These are phyloP conservation scores for Fusarium devonianum DNA, from an alignment of 2,329 filamentous ascomycete genomes.

Conservation along the genomic window DNA sequence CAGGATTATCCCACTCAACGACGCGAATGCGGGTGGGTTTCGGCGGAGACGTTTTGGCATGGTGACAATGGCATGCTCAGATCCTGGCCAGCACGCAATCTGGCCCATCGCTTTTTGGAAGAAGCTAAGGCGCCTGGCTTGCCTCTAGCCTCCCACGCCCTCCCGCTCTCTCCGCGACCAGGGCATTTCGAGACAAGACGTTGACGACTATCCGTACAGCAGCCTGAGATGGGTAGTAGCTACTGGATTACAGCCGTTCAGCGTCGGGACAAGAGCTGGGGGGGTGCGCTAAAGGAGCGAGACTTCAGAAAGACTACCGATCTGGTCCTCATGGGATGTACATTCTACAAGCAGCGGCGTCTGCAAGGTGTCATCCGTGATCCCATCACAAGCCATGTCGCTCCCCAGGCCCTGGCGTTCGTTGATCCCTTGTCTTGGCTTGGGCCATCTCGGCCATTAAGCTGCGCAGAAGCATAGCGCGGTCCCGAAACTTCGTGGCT, in stretches of 20 bases:
- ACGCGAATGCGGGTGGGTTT: slow-evolving; percentile 29
- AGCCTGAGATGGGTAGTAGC: background rate
- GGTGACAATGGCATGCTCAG: slow-evolving; percentile 39
- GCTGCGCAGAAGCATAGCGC: slow-evolving; percentile 1
- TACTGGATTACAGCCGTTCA: slow-evolving; percentile 14
- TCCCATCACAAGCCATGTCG: slow-evolving; percentile 4
- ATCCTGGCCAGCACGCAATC: slow-evolving; percentile 44
- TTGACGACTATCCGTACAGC: slow-evolving; percentile 1
- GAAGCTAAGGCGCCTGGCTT: background rate
- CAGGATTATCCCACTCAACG: slow-evolving; percentile 5
- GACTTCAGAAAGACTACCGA: slow-evolving; percentile 20
- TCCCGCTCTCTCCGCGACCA: slow-evolving; percentile 16
- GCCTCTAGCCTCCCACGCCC: slow-evolving; percentile 28
- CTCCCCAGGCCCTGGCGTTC: slow-evolving; percentile 28
- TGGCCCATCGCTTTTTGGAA: slow-evolving; percentile 10
- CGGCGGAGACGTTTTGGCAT: slow-evolving; percentile 24
- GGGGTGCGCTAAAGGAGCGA: slow-evolving; percentile 14
- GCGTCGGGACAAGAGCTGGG: slow-evolving; percentile 14
- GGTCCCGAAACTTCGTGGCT: background rate
- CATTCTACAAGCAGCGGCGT: slow-evolving; percentile 2
- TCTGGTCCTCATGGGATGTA: slow-evolving; percentile 8
- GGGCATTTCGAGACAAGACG: background rate
- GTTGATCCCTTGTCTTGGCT: slow-evolving; percentile 18
- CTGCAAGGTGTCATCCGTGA: slow-evolving; percentile 5
- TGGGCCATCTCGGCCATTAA: slow-evolving; percentile 1